Evolutionary conservation across 768 basidiomycete genomes (phyloP), one percentile per base, ranked within the genome.

Genomic region (Imleria badia): DNA sequence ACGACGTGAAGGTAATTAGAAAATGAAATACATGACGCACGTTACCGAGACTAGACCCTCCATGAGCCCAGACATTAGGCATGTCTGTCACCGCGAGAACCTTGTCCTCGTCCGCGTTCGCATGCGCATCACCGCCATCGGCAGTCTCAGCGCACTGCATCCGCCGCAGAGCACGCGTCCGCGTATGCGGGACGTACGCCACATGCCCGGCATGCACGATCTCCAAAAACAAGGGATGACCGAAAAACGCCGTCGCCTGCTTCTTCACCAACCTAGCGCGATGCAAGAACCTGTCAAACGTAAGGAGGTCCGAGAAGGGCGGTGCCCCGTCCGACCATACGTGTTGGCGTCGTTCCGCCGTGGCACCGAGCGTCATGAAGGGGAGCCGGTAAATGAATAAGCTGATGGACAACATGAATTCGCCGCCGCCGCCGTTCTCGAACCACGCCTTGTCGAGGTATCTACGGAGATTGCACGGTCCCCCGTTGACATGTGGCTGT

Each of bases 401-500:
- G 22, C 75, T 69, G 40, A 83, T 74, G 22, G 72, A 71, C 15
- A 79, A 50, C 41, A 70, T 67, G 17, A 80, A 75, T 42, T 79
- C 78, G 9, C 63, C 66, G 0, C 63, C 64, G 5, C 83, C 83
- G 0, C 82, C 82, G 2, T 51, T 59, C 2, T 72, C 59, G 44
- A 72, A 72, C 82, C 83, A 84, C 6, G 71, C 55, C 20, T 64
- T 56, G 63, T 82, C 76, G 10, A 84, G 74, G 55, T 75, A 77
- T 1, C 78, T 77, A 3, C 84, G 73, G 20, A 83, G 52, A 64
- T 80, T 84, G 22, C 81, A 54, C 12, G 82, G 82, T 2, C 81
- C 81, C 5, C 68, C 73, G 8, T 68, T 78, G 22, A 73, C 68
- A 71, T 81, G 77, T 0, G 81, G 80, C 54, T 84, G 75, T 46